A percentile compares a stretch with the other conserved stretches of the same genome.
Evolutionary conservation across 2,329 filamentous ascomycete species (phyloP).

Genomic region (Pezicula rhizophila): DNA sequence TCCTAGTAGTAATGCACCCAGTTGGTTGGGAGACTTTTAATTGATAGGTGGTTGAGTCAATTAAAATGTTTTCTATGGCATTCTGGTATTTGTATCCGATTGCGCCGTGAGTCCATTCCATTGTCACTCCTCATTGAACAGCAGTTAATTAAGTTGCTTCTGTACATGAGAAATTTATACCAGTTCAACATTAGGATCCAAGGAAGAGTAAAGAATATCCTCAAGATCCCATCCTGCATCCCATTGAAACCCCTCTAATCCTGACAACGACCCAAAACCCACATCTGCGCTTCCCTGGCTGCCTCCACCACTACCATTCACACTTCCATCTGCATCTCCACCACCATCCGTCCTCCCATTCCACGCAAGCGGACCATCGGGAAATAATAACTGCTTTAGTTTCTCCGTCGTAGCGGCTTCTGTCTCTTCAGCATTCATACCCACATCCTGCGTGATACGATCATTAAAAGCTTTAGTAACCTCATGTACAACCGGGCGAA

Average conservation of each 20-base stretch:
- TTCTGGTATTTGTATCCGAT: too few relatives aligned
- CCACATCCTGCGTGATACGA: not conserved
- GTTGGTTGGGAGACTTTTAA: too few relatives aligned
- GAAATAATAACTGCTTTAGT: not conserved
- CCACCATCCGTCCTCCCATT: not conserved
- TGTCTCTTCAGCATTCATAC: not conserved
- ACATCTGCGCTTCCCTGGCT: not conserved
- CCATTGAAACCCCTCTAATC: not conserved
- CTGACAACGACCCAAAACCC: too few relatives aligned
- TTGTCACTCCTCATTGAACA: too few relatives aligned
- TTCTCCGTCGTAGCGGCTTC: not conserved
- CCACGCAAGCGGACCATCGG: not conserved
- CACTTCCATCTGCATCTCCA: not conserved
- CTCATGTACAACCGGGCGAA: not conserved
- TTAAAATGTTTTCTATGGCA: too few relatives aligned
- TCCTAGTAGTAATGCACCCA: too few relatives aligned
- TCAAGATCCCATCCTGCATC: not conserved
- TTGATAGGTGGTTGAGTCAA: too few relatives aligned
- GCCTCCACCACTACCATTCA: not conserved
- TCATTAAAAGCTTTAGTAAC: not conserved
- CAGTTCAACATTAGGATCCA: not conserved
- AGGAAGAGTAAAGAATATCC: not conserved
- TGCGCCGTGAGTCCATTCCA: too few relatives aligned
- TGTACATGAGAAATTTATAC: too few relatives aligned
- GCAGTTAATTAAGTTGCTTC: too few relatives aligned